phyloP scores from a whole-genome alignment of 116 monocot species.

The Iris pallida region DNA sequence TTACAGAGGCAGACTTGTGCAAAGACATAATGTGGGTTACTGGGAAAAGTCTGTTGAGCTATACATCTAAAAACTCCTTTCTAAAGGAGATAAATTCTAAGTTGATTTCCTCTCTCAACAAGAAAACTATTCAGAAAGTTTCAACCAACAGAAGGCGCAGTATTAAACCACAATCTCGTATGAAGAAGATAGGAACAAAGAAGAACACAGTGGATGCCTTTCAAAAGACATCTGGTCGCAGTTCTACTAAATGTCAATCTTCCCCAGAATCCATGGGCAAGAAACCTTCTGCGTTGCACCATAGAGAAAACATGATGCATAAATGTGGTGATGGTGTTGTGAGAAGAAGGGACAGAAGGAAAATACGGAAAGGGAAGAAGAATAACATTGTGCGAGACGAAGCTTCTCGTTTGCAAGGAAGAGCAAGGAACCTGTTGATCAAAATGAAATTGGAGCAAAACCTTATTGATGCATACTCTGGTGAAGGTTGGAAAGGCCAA shows the following conservation, averaged over 20 bases:
- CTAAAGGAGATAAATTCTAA: conserved; percentile 24
- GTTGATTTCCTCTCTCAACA: conserved; percentile 17
- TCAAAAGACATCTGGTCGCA: conserved; percentile 13
- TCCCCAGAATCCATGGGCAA: conserved; percentile 5
- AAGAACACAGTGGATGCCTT: conserved; percentile 11
- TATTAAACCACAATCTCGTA: conserved; percentile 13
- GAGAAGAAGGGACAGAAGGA: conserved; percentile 22
- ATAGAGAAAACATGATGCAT: conserved; percentile 11
- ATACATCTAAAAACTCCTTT: conserved; percentile 21
- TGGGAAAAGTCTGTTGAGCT: conserved; percentile 36
- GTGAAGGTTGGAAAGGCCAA: conserved; percentile 88
- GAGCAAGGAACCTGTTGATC: conserved; percentile 68
- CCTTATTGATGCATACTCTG: conserved; percentile 86
- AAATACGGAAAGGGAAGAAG: conserved; percentile 38
- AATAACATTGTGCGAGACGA: conserved; percentile 57
- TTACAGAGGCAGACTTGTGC: too few species aligned
- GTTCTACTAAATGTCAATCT: conserved; percentile 17
- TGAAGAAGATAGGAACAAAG: conserved; percentile 21
- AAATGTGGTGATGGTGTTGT: conserved; percentile 12
- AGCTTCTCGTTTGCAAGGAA: conserved; percentile 54
- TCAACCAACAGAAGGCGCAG: conserved; percentile 23
- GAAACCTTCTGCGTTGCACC: conserved; percentile 4
- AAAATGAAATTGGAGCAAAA: conserved; percentile 83
- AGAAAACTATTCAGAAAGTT: conserved; percentile 20
- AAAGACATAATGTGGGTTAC: conserved; percentile 10